Evolutionary conservation across 2,329 filamentous ascomycete genomes (phyloP).

Genomic region (Akanthomyces dipterigenus): DNA sequence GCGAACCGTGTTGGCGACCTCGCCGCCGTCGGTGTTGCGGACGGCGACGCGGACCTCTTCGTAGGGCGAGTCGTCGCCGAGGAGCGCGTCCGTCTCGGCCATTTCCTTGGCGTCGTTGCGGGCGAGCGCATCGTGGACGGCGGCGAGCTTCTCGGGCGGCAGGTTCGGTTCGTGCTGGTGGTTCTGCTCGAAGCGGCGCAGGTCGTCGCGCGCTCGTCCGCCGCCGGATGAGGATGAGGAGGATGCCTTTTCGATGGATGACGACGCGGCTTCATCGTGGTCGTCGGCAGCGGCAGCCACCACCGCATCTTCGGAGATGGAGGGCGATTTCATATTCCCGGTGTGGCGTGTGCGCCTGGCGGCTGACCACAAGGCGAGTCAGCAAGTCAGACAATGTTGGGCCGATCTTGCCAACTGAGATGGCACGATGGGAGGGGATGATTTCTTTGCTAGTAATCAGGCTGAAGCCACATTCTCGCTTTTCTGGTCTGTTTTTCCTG

Average conservation of each 20-base stretch:
- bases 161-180: constrained; percentile 31
- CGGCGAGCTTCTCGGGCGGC: constrained; percentile 26
- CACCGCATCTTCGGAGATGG: not conserved
- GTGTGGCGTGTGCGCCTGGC: not conserved
- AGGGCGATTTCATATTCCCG: not conserved
- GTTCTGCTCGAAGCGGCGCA: constrained; percentile 24
- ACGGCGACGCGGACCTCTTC: constrained; percentile 27
- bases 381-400: not conserved
- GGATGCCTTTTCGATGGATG: not conserved
- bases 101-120: constrained; percentile 26
- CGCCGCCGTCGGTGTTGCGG: constrained; percentile 33
- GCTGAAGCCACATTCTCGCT: not conserved
- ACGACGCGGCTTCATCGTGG: not conserved
- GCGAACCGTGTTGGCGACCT: constrained; percentile 30
- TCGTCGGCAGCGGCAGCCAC: not conserved
- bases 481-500: not conserved
- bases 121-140: constrained; percentile 23
- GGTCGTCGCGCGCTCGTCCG: constrained; percentile 10
- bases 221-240: too few relatives aligned
- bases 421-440: too few relatives aligned
- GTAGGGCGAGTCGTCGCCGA: constrained; percentile 32
- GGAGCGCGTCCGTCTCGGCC: constrained; percentile 23
- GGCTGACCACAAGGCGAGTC: not conserved
- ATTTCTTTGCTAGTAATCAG: not conserved
- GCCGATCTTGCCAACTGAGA: too few relatives aligned